Evolutionary conservation across 768 basidiomycete species (phyloP), one percentile per base, ranked within the genome.

Genomic region (Gelatoporia subvermispora): DNA sequence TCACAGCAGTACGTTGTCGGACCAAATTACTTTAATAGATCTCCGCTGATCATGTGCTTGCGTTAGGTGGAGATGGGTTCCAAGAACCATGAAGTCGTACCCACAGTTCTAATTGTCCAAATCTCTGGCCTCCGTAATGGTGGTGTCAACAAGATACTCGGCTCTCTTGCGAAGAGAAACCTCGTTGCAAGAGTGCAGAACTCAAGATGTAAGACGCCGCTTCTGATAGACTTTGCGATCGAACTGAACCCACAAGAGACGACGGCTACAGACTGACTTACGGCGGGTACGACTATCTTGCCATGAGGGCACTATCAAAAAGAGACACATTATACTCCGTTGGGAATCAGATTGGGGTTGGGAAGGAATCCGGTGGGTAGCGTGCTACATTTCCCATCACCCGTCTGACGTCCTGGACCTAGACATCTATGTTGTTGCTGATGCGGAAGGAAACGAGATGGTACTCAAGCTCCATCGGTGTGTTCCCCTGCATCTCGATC

Each of bases 181-280:
- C 69, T 99, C 37, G 85, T 98, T 36, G 85, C 89, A 1, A 84
- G 80, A 57, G 87, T 96, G 2, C 92, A 93, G 64, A 94, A 95
- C 60, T 74, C 89, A 4, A 93, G 92, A 75, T 98, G 95, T 98
- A 53, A 60, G 78, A 68, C n/a, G 3, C 1, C 10, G 1, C 22
- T 31, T 1, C 3, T 44, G 10, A 44, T 25, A 8, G 25, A 2
- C 42, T 44, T 15, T 46, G 22, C 21, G 47, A 20, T 41, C 15
- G 37, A 9, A 8, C 37, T 13, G 34, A 17, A 31, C 5, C 39
- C 35, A 8, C 35, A 37, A 45, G 56, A 98, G 95, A 99, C 66
- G 96, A 99, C 58, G 96, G 96, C 15, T 98, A 95, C 66, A 80
- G 96, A 37, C 65, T 99, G 55, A 98, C 96, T 3, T 99, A 99